Base-by-base conservation (phyloP, 345 rosid genomes). In the Reutealis trisperma region DNA sequence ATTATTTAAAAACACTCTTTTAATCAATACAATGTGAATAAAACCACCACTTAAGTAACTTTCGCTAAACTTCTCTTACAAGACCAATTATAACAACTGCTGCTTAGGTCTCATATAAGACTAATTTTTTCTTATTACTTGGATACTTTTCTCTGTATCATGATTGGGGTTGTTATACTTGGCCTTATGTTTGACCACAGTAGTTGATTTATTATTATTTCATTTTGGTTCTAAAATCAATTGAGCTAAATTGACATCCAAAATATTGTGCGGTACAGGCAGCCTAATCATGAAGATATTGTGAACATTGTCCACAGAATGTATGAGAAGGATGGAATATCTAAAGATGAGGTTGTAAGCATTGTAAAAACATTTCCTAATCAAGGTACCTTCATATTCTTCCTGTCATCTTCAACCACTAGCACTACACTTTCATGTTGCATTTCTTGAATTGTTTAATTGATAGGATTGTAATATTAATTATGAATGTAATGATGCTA, bases 281-380 rank as follows among this genome's bases (percentile, higher is more conserved):
- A 92, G 86, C 99, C 99, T 81, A 90, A 82, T 63, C 90, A 74
- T 44, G 98, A 92, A 67, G 99, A 95, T 78, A 90, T 93, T 4
- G 86, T 92, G 55, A 95, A 93, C 80, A 89, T 93, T 86, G 98
- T 95, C 73, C 73, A 84, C 71, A 90, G 94, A 89, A 95, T 89
- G 92, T 95, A 92, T 62, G 91, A 90, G 85, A 89, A 90, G 82
- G 99, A 95, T 78, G 97, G 96, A 70, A 88, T 95, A 77, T 85
- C 90, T 1, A 82, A 74, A 78, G 86, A 87, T 54, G 94, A 90
- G 79, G 92, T 93, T 80, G 80, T 66, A 45, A 84, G 84, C 80
- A 84, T 94, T 73, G 97, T 93, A 61, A 87, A 90, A 51, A 82
- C 81, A 55, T 94, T 93, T 81, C 97, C 98, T 63, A 93, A 92